Conservation (phyloP, 805 yeast species). For the Hanseniaspora hatyaiensis region DNA sequence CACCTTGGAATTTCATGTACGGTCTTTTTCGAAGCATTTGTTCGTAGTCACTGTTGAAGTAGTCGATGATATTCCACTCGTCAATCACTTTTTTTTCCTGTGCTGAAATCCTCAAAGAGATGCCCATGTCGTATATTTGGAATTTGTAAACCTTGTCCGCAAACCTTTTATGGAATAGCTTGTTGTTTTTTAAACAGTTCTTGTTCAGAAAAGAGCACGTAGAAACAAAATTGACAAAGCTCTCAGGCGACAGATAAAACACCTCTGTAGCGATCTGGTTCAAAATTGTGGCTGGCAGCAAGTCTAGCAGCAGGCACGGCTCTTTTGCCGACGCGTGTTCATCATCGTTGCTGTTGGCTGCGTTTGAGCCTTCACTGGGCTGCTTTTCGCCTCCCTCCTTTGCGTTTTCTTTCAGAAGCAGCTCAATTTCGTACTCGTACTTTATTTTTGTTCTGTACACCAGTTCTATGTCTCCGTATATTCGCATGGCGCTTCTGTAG, state of each 20-base stretch:
- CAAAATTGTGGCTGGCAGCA: slow-evolving; percentile 50
- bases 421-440: slow-evolving; percentile 32
- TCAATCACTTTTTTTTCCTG: slow-evolving; percentile 22
- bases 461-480: slow-evolving; percentile 48
- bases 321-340: slow-evolving; percentile 23
- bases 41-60: slow-evolving; percentile 33
- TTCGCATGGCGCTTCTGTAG: slow-evolving; percentile 59
- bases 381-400: not conserved
- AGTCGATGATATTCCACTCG: slow-evolving; percentile 28
- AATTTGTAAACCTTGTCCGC: slow-evolving; percentile 37
- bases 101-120: not conserved
- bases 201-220: slow-evolving; percentile 48
- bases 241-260: slow-evolving; percentile 40
- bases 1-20: slow-evolving; percentile 65
- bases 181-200: slow-evolving; percentile 41
- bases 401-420: slow-evolving; percentile 19
- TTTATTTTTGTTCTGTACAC: slow-evolving; percentile 48
- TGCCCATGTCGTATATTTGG: slow-evolving; percentile 10
- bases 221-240: slow-evolving; percentile 53
- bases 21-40: slow-evolving; percentile 47
- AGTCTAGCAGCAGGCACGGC: slow-evolving; percentile 35
- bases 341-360: too few species aligned
- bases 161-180: slow-evolving; percentile 40
- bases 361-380: slow-evolving; percentile 14
- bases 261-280: slow-evolving; percentile 39